Evolutionary conservation across 129 eudicot species (phyloP).

Genomic region (Tagetes erecta): DNA sequence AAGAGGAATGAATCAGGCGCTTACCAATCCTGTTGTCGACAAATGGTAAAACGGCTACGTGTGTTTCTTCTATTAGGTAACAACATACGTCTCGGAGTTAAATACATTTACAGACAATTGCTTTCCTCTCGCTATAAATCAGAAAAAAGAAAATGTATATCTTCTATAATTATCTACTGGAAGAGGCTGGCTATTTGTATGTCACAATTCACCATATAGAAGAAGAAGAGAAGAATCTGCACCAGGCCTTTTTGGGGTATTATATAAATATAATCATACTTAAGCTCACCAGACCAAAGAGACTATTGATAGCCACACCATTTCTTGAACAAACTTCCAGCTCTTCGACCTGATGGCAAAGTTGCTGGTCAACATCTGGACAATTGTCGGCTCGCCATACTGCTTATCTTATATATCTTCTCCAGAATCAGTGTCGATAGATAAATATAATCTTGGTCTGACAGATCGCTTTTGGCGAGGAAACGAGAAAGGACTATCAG

Average conservation of each 20-base stretch:
- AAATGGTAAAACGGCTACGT: constrained; percentile 1
- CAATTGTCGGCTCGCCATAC: not conserved
- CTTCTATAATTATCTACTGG: constrained; percentile 24
- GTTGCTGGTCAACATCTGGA: constrained; percentile 9
- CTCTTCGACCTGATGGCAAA: constrained; percentile 18
- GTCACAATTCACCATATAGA: constrained; percentile 34
- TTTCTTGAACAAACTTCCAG: not conserved
- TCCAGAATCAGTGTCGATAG: constrained; percentile 76
- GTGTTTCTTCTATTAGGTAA: constrained; percentile 29
- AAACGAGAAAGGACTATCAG: constrained; percentile 68
- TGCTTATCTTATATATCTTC: constrained; percentile 38
- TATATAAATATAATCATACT: constrained; percentile 17
- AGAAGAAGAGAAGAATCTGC: constrained; percentile 29
- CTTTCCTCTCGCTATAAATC: constrained; percentile 30
- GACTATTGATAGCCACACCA: constrained; percentile 19
- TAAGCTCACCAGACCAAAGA: constrained; percentile 30
- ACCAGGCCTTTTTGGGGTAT: constrained; percentile 31
- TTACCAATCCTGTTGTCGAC: not conserved
- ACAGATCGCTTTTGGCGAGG: constrained; percentile 78
- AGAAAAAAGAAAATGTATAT: not conserved
- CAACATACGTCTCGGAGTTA: constrained; percentile 22
- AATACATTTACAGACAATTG: constrained; percentile 27
- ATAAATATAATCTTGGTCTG: constrained; percentile 65
- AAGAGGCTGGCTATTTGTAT: constrained; percentile 28
- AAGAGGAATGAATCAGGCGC: not conserved